phyloP scores from a whole-genome alignment of 164 flowering plant genomes.

The Cinnamomum micranthum region DNA sequence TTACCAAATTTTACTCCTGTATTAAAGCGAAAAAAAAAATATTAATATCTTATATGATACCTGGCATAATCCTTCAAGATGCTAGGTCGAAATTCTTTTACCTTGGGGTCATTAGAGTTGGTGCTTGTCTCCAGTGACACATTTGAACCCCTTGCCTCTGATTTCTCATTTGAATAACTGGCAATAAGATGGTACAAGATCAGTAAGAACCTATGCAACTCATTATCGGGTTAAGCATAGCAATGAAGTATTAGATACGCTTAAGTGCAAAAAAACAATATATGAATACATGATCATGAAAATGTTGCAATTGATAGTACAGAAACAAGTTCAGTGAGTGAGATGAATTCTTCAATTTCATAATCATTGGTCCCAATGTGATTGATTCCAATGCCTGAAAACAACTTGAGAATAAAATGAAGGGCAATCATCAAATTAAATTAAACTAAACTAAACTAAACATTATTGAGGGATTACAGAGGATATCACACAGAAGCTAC shows the following conservation, averaged over 20 bases:
- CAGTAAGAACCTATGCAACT: background rate
- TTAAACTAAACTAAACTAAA: too few species aligned
- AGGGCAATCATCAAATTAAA: too few species aligned
- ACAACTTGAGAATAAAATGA: too few species aligned
- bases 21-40: background rate
- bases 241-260: background rate
- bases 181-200: background rate
- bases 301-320: background rate
- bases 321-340: background rate
- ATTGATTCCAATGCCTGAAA: too few species aligned
- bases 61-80: background rate
- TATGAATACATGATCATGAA: background rate
- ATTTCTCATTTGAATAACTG: conserved; percentile 65
- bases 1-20: conserved; percentile 2
- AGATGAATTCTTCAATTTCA: too few species aligned
- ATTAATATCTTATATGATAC: background rate
- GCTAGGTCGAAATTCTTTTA: background rate
- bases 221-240: background rate
- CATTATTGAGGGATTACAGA: too few species aligned
- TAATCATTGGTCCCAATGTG: too few species aligned
- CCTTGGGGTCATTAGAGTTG: conserved; percentile 22
- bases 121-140: conserved; percentile 24
- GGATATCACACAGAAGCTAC: too few species aligned
- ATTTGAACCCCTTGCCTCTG: conserved; percentile 52
- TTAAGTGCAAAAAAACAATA: background rate